Conservation (phyloP, 2,329 filamentous ascomycete genomes). For the Fusarium virguliforme region DNA sequence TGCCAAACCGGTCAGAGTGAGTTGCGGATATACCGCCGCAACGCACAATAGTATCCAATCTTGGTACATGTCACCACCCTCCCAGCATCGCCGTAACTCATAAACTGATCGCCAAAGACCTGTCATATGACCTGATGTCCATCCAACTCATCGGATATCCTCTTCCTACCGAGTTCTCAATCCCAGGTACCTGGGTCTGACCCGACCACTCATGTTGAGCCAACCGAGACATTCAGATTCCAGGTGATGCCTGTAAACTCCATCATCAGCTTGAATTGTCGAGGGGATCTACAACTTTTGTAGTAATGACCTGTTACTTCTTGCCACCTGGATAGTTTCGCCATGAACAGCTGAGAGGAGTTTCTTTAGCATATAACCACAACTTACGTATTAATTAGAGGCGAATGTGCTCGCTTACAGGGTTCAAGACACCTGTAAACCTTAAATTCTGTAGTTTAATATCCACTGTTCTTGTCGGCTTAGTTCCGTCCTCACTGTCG, state of each 20-base stretch:
- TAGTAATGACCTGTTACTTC: not conserved
- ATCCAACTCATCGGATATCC: not conserved
- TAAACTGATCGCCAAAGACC: not conserved
- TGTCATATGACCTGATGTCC: not conserved
- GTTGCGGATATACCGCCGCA: not conserved
- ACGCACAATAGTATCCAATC: not conserved
- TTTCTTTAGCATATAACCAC: not conserved
- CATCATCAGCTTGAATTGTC: not conserved
- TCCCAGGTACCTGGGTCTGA: not conserved
- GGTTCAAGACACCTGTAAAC: not conserved
- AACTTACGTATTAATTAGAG: not conserved
- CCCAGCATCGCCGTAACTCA: not conserved
- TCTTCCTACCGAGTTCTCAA: not conserved
- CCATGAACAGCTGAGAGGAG: not conserved
- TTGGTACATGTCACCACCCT: not conserved
- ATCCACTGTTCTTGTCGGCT: not conserved
- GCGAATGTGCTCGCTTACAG: constrained; percentile 1
- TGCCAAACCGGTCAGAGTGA: not conserved
- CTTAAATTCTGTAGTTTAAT: not conserved
- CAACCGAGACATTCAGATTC: not conserved
- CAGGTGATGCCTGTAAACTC: not conserved
- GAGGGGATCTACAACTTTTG: not conserved
- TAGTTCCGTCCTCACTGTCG: not conserved
- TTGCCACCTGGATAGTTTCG: not conserved
- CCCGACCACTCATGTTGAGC: not conserved